phyloP scores from a whole-genome alignment of 192 early-diverging fungal genomes.

The Linderina pennispora region DNA sequence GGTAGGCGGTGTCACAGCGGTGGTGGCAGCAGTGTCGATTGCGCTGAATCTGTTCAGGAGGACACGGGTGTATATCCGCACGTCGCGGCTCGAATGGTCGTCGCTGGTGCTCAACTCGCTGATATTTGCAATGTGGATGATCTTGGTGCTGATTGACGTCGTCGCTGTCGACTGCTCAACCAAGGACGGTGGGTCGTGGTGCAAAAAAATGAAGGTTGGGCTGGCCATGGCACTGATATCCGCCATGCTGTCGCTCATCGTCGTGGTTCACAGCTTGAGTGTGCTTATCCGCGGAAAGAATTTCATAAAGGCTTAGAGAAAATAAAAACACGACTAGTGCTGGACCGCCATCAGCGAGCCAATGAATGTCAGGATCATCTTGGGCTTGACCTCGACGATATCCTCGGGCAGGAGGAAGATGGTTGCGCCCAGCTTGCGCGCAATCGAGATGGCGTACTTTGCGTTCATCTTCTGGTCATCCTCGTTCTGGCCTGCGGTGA shows the following conservation, averaged over 20 bases:
- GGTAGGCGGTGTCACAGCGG: conserved; percentile 19
- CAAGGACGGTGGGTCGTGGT: conserved; percentile 25
- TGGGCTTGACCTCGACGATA: conserved; percentile 95
- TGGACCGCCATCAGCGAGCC: conserved; percentile 89
- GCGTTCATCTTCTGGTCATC: conserved; percentile 90
- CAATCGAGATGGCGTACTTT: conserved; percentile 96
- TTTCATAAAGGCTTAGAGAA: background rate
- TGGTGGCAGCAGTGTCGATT: conserved; percentile 18
- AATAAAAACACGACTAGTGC: conserved; percentile 6
- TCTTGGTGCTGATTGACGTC: conserved; percentile 35
- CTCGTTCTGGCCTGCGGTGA: conserved; percentile 62
- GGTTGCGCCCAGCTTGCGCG: conserved; percentile 96
- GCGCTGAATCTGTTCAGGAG: conserved; percentile 23
- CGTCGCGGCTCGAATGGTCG: conserved; percentile 22
- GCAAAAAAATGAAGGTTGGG: conserved; percentile 17
- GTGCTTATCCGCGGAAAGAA: conserved; percentile 2
- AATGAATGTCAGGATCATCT: conserved; percentile 95
- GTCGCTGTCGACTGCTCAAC: conserved; percentile 36
- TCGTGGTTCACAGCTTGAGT: conserved; percentile 33
- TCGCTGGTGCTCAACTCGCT: conserved; percentile 24
- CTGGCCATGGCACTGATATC: conserved; percentile 36
- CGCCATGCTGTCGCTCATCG: conserved; percentile 29
- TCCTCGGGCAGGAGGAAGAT: conserved; percentile 99
- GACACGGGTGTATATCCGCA: conserved; percentile 20
- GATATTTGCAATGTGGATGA: conserved; percentile 30